Conservation (phyloP, 441 rosid species). For the Geranium incanum region DNA sequence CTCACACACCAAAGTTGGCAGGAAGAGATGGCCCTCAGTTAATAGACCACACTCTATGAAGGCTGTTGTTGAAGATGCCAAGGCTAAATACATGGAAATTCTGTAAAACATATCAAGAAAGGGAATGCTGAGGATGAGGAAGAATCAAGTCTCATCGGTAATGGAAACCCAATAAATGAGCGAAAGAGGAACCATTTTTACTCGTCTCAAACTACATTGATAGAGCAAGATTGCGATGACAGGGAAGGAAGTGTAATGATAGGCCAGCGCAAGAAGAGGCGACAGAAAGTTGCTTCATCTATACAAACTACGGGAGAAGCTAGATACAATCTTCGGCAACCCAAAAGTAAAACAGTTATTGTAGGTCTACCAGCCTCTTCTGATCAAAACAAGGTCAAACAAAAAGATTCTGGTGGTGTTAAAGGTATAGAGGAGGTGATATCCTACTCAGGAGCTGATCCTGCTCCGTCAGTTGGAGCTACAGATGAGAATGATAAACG, state of each 20-base stretch:
- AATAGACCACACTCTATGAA: slow-evolving; percentile 65
- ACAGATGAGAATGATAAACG: slow-evolving; percentile 55
- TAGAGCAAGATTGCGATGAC: slow-evolving; percentile 53
- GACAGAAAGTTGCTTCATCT: slow-evolving; percentile 42
- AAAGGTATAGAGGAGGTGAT: slow-evolving; percentile 32
- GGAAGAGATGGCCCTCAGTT: slow-evolving; percentile 45
- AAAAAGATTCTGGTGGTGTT: slow-evolving; percentile 27
- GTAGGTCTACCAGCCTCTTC: slow-evolving; percentile 24
- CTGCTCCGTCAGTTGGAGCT: slow-evolving; percentile 33
- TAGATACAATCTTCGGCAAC: slow-evolving; percentile 70
- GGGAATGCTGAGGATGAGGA: slow-evolving; percentile 44
- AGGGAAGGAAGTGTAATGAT: slow-evolving; percentile 61
- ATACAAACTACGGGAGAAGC: slow-evolving; percentile 34
- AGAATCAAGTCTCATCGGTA: slow-evolving; percentile 46
- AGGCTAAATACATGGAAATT: slow-evolving; percentile 59
- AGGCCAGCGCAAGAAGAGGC: slow-evolving; percentile 58
- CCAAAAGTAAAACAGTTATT: slow-evolving; percentile 41
- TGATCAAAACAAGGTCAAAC: slow-evolving; percentile 32
- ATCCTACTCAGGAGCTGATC: slow-evolving; percentile 31
- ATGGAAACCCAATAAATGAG: slow-evolving; percentile 40
- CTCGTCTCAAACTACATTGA: slow-evolving; percentile 42
- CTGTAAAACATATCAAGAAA: slow-evolving; percentile 36
- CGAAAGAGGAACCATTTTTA: slow-evolving; percentile 56
- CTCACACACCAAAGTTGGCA: slow-evolving; percentile 23
- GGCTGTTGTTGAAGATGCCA: slow-evolving; percentile 71